Evolutionary conservation across 192 early-diverging fungal species (phyloP).

Genomic region (Backusella westeae): DNA sequence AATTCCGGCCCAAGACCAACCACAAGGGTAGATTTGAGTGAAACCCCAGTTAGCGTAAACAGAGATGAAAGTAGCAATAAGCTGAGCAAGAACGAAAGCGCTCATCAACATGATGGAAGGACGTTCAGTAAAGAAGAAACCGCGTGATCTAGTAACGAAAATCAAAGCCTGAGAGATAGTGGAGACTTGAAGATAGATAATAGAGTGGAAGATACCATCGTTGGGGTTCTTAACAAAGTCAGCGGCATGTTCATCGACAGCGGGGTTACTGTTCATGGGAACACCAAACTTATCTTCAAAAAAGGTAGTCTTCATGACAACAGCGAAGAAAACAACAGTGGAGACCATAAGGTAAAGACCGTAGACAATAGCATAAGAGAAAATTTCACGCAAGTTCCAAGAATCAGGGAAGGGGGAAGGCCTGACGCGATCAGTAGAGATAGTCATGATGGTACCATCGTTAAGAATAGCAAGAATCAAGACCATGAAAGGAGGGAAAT

Average conservation of each 20-base stretch:
- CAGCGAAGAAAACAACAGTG: slow-evolving; percentile 69
- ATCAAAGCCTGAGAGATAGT: slow-evolving; percentile 78
- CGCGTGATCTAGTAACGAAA: slow-evolving; percentile 73
- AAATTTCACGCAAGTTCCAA: slow-evolving; percentile 88
- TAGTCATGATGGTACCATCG: slow-evolving; percentile 91
- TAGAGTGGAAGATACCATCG: slow-evolving; percentile 65
- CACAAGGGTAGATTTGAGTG: slow-evolving; percentile 67
- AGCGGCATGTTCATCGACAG: not conserved
- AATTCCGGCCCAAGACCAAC: slow-evolving; percentile 73
- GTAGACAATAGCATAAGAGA: slow-evolving; percentile 81
- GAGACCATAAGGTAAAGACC: slow-evolving; percentile 81
- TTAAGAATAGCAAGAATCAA: slow-evolving; percentile 89
- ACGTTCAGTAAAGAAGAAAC: slow-evolving; percentile 74
- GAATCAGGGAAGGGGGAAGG: slow-evolving; percentile 80
- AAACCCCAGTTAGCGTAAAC: slow-evolving; percentile 82
- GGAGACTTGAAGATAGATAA: slow-evolving; percentile 81
- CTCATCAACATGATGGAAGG: slow-evolving; percentile 64
- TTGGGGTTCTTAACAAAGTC: slow-evolving; percentile 49
- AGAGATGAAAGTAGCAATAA: slow-evolving; percentile 77
- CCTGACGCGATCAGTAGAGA: slow-evolving; percentile 80
- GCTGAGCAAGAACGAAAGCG: slow-evolving; percentile 71
- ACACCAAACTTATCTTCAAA: slow-evolving; percentile 41
- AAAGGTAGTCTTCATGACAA: slow-evolving; percentile 59
- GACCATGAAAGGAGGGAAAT: slow-evolving; percentile 82
- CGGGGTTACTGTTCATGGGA: not conserved